Base-by-base conservation (phyloP, 257 asterid species). In the Solanum peruvianum region DNA sequence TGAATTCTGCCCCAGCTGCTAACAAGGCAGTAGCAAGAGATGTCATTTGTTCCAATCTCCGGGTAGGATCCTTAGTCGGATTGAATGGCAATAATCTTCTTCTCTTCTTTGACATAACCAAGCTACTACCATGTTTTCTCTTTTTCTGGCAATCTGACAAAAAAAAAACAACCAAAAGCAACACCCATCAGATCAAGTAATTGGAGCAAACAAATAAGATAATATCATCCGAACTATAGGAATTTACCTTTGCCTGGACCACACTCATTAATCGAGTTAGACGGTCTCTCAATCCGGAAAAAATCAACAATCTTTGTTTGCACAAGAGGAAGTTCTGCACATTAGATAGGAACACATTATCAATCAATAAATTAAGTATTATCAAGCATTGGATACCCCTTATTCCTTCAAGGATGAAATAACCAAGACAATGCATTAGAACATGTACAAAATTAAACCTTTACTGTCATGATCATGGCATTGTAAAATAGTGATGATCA, bases 301-400 rank as follows among this genome's bases (percentile, higher is more conserved):
- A 97, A 97, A 76, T 97, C 98, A 16, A 94, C 89, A 58, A 97
- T 97, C 89, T 93, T 97, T 52, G 98, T 97, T 86, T 97, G 99
- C 39, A 96, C 90, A 0, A 95, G 93, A 67, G 97, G 94, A 88
- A 94, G 91, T 11, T 82, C 98, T 97, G 97, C 93, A 90, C 25
- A 85, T 5, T 11, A 25, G 66, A 42, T 27, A 47, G 23, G 14
- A 49, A 20, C 29, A 81, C 29, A 11, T 45, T 49, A 81, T 49
- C 85, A 49, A 49, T 49, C 21, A 49, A 49, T 29, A 81, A 81
- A 81, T 18, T 52, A 49, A 4, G 45, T 10, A 18, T 18, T 11
- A 81, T 20, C 85, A 18, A 49, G 3, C 3, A 81, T 11, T 31
- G 85, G 31, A 52, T 81, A 37, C 85, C 85, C 31, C 29, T 45